A percentile compares a stretch with the other conserved stretches of the same genome.
Evolutionary conservation across 805 yeast species (phyloP).

Genomic region (Lipomyces lipofer): DNA sequence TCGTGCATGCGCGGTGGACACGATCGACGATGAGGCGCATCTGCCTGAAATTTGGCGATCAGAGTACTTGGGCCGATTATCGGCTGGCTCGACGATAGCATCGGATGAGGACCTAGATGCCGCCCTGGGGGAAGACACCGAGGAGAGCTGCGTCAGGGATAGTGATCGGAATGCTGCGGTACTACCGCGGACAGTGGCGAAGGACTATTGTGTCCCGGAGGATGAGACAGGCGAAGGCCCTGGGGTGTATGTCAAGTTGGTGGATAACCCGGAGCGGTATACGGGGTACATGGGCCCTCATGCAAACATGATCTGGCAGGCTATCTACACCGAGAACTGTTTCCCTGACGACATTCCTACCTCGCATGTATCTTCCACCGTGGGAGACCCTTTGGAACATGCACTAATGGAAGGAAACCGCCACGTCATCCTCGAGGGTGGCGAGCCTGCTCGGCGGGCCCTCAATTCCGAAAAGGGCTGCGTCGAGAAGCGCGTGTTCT

Average conservation of each 20-base stretch:
- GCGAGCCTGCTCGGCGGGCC: constrained; percentile 35
- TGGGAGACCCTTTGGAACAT: constrained; percentile 25
- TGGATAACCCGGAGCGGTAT: constrained; percentile 90
- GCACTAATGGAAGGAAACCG: constrained; percentile 31
- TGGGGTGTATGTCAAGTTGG: constrained; percentile 76
- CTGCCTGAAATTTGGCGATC: constrained; percentile 74
- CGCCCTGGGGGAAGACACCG: constrained; percentile 40
- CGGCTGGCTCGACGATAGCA: constrained; percentile 36
- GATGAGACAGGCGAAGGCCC: constrained; percentile 39
- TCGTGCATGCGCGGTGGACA: constrained; percentile 86
- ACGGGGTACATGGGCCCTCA: constrained; percentile 96
- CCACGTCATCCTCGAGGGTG: constrained; percentile 36
- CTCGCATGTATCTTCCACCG: constrained; percentile 1
- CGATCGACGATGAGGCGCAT: constrained; percentile 70
- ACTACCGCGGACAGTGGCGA: constrained; percentile 68
- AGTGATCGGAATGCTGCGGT: constrained; percentile 48
- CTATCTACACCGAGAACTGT: constrained; percentile 89
- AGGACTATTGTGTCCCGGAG: constrained; percentile 47
- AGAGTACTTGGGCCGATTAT: constrained; percentile 59
- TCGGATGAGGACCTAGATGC: constrained; percentile 43
- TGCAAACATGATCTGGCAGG: constrained; percentile 87
- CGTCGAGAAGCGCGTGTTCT: constrained; percentile 84
- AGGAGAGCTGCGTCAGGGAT: constrained; percentile 33
- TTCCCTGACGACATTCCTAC: constrained; percentile 48
- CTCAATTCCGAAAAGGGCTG: constrained; percentile 57